Conservation (phyloP, 805 yeast species). For the Kodamaea lidongshanica region DNA sequence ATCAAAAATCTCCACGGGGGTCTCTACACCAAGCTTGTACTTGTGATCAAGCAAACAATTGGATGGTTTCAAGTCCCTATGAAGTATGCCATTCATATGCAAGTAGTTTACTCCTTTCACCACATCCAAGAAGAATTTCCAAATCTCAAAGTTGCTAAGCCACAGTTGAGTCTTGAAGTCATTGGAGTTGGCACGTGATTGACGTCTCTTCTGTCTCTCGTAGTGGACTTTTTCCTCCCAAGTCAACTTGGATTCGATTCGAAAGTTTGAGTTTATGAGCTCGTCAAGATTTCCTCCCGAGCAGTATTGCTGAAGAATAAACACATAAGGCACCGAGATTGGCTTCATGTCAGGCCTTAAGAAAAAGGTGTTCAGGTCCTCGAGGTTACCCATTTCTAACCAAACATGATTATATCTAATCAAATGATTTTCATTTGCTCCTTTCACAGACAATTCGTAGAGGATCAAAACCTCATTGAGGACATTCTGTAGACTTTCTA, state of each 20-base stretch:
- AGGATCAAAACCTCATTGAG: slow-evolving; percentile 73
- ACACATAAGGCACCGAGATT: slow-evolving; percentile 60
- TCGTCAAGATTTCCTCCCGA: slow-evolving; percentile 84
- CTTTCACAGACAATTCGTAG: slow-evolving; percentile 42
- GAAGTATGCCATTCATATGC: slow-evolving; percentile 72
- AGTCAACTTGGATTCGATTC: slow-evolving; percentile 17
- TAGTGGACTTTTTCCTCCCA: slow-evolving; percentile 21
- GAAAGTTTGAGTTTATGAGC: slow-evolving; percentile 29
- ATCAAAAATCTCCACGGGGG: slow-evolving; percentile 1
- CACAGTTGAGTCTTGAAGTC: slow-evolving; percentile 12
- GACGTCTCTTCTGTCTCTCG: slow-evolving; percentile 22
- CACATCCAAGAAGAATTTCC: slow-evolving; percentile 61
- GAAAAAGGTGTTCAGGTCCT: slow-evolving; percentile 35
- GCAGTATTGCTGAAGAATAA: slow-evolving; percentile 80
- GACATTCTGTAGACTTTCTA: slow-evolving; percentile 61
- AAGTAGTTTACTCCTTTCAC: slow-evolving; percentile 64
- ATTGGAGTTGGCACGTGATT: slow-evolving; percentile 2
- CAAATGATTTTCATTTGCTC: slow-evolving; percentile 48
- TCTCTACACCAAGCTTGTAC: slow-evolving; percentile 17
- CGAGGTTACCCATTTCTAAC: slow-evolving; percentile 64
- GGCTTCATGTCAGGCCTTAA: slow-evolving; percentile 11
- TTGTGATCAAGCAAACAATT: slow-evolving; percentile 59
- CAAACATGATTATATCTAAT: slow-evolving; percentile 88
- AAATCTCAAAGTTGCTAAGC: slow-evolving; percentile 57
- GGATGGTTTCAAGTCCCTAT: slow-evolving; percentile 84